Base-by-base conservation (phyloP, 495 filamentous ascomycete genomes). In the Friedmanniomyces simplex region DNA sequence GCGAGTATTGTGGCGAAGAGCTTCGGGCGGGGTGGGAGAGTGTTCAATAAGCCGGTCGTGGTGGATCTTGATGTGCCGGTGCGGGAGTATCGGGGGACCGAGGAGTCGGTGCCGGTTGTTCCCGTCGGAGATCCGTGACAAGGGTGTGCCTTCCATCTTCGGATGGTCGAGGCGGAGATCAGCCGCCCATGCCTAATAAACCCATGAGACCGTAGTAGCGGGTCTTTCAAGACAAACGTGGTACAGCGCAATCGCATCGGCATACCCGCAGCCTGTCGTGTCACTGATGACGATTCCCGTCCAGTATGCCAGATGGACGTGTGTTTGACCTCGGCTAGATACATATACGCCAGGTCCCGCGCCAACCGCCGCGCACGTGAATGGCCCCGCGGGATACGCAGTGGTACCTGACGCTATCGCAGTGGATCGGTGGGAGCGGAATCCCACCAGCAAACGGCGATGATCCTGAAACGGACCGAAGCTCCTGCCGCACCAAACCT, bases 11-110 rank as follows among this genome's bases (percentile, higher is more conserved):
- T 85, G 74, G 78, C 81, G 11, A 81, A 73, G 2, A 84, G 77
- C 63, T 86, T 80, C 73, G 76, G 74, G 16, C 67, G 67, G 1
- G 72, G 69, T 1, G 74, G 73, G 30, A 85, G 83, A 65, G 73
- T 63, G 53, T 81, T 86, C 69, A 82, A 88, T 70, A 84, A 87
- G 62, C 82, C 87, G 8, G 84, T 91, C 54, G 81, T 91, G 8
- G 82, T 91, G 24, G 85, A 94, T 66, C 68, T 91, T 30, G 82
- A 89, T 58, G 73, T 91, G 39, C 84, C 83, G 11, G 73, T 84
- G 16, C 54, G n/a, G 11, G 6, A 5, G 7, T 25, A 26, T 3
- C 4, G 25, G 46, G 24, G 7, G 18, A 41, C 11, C 16, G 53
- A 55, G 41, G 4, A 30, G 2, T 24, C n/a, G 12, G n/a, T 5